phyloP scores from a whole-genome alignment of 805 yeast species.

The Candida endomychidarum region DNA sequence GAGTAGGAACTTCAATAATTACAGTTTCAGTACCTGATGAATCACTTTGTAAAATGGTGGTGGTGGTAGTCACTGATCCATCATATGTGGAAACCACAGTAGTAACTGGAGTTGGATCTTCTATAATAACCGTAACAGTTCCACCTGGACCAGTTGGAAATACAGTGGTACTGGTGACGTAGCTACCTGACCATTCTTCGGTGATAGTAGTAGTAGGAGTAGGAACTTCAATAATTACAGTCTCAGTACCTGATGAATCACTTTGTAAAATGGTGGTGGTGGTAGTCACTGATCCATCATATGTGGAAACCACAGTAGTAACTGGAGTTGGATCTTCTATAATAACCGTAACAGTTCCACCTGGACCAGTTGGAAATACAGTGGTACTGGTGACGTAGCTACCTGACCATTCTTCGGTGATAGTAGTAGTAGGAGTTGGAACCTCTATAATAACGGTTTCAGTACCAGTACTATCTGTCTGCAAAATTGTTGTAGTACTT shows the following conservation, averaged over 20 bases:
- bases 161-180: slow-evolving; percentile 16
- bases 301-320: slow-evolving; percentile 16
- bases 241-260: slow-evolving; percentile 8
- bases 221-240: slow-evolving; percentile 18
- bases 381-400: slow-evolving; percentile 17
- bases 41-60: slow-evolving; percentile 10
- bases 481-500: slow-evolving; percentile 6
- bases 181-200: slow-evolving; percentile 14
- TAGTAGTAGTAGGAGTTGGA: slow-evolving; percentile 20
- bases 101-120: slow-evolving; percentile 20
- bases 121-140: slow-evolving; percentile 23
- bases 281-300: slow-evolving; percentile 13
- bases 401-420: slow-evolving; percentile 16
- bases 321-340: slow-evolving; percentile 17
- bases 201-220: slow-evolving; percentile 18
- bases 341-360: slow-evolving; percentile 20
- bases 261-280: slow-evolving; percentile 12
- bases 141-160: slow-evolving; percentile 6
- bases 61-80: slow-evolving; percentile 9
- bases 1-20: slow-evolving; percentile 20
- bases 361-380: slow-evolving; percentile 10
- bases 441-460: slow-evolving; percentile 21
- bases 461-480: slow-evolving; percentile 16
- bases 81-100: slow-evolving; percentile 15
- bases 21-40: slow-evolving; percentile 20